A percentile compares a stretch with the other conserved stretches of the same genome.
Conservation (phyloP, 106 monocot genomes). For the Phalaenopsis aphrodite region DNA sequence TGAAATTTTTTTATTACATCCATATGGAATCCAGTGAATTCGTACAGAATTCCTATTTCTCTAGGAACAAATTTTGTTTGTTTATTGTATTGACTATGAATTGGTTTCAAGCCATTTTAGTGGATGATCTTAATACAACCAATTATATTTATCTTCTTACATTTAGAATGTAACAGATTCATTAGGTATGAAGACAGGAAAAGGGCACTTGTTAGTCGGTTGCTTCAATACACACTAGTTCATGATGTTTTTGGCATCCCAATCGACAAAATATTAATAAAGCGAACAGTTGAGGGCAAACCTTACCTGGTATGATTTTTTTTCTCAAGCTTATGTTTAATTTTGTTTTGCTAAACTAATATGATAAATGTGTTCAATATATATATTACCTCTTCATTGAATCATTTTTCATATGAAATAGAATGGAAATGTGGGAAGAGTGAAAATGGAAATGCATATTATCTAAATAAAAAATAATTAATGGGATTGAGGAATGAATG, state of each 20-base stretch:
- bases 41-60: background rate
- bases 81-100: background rate
- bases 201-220: conserved; percentile 71
- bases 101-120: background rate
- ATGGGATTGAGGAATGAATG: background rate
- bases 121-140: background rate
- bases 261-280: conserved; percentile 36
- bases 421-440: background rate
- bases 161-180: conserved; percentile 36
- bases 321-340: conserved; percentile 4
- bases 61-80: background rate
- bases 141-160: conserved; percentile 7
- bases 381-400: background rate
- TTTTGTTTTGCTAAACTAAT: background rate
- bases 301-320: conserved; percentile 46
- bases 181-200: conserved; percentile 74
- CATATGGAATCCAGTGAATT: background rate
- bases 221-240: conserved; percentile 75
- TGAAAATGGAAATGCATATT: background rate
- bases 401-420: background rate
- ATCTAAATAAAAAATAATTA: no score
- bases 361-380: background rate
- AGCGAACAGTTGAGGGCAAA: conserved; percentile 50
- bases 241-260: conserved; percentile 46
- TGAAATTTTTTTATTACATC: background rate